Evolutionary conservation across 2,329 filamentous ascomycete species (phyloP).

Genomic region (Orbilia ellipsospora): DNA sequence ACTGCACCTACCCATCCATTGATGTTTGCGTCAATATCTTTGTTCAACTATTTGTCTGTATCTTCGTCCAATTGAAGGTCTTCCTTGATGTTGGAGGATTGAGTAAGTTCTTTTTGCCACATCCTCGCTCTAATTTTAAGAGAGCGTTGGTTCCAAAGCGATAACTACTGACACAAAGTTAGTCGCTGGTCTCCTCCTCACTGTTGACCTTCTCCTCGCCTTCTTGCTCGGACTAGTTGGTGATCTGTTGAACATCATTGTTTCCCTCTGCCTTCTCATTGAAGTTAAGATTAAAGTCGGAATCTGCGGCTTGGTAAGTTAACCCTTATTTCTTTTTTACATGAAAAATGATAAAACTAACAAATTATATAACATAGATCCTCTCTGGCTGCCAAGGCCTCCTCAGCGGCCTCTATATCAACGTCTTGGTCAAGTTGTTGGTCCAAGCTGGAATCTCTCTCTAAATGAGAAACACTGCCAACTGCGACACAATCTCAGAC

Average conservation of each 20-base stretch:
- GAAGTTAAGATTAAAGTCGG: constrained; percentile 24
- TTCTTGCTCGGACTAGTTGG: constrained; percentile 35
- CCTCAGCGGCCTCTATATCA: neutral
- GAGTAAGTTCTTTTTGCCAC: constrained; percentile 9
- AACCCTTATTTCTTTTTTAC: neutral
- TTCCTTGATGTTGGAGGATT: constrained; percentile 21
- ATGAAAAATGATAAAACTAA: too few species aligned
- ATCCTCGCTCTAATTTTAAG: neutral
- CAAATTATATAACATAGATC: neutral
- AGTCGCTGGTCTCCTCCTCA: constrained; percentile 11
- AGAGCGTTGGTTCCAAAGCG: too few species aligned
- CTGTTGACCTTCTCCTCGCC: neutral
- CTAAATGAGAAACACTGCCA: too few species aligned
- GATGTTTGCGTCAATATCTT: constrained; percentile 17
- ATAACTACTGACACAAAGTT: neutral
- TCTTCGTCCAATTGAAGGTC: constrained; percentile 21
- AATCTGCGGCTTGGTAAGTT: constrained; percentile 34
- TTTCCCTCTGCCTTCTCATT: constrained; percentile 10
- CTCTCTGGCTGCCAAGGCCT: neutral
- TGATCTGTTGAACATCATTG: constrained; percentile 7
- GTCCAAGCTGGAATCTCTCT: constrained; percentile 15
- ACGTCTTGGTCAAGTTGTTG: constrained; percentile 32
- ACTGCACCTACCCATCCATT: constrained; percentile 15
- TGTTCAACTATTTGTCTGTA: constrained; percentile 14
- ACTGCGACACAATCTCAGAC: too few species aligned